A percentile compares a stretch with the other conserved stretches of the same genome.
phyloP scores from a whole-genome alignment of 78 protist genomes.

The Dictyostelium capitatum region DNA sequence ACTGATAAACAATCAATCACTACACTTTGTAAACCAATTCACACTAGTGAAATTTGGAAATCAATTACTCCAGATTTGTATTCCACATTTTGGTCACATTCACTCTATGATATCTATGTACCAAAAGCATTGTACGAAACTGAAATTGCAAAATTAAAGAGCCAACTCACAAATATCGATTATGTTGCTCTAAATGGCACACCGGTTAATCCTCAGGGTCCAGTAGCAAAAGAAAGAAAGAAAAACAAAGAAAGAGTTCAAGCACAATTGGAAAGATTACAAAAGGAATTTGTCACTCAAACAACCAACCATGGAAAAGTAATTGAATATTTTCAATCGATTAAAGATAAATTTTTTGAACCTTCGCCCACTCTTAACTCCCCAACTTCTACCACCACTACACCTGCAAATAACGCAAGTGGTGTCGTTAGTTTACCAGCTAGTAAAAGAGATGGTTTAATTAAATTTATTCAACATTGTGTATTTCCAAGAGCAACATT shows the following conservation, averaged over 20 bases:
- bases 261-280: background rate
- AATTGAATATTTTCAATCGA: conserved; percentile 8
- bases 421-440: background rate
- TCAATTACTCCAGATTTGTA: conserved; percentile 45
- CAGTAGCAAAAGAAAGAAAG: background rate
- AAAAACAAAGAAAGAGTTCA: conserved; percentile 37
- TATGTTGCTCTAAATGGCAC: too few species aligned
- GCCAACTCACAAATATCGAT: background rate
- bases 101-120: conserved; percentile 77
- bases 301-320: conserved; percentile 30
- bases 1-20: background rate
- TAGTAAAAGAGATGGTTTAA: background rate
- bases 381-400: background rate
- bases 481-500: conserved; percentile 74
- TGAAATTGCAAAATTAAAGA: conserved; percentile 26
- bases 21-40: background rate
- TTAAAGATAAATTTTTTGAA: conserved; percentile 47
- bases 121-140: conserved; percentile 44
- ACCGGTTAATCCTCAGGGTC: too few species aligned
- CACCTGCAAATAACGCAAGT: background rate
- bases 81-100: conserved; percentile 44
- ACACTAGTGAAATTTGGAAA: conserved; percentile 4
- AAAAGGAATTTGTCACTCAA: conserved; percentile 32
- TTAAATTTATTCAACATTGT: conserved; percentile 70
- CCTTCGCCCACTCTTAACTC: too few species aligned